Percentiles rank a stretch among this genome's conserved stretches.
Evolutionary conservation across 129 eudicot species (phyloP).

Genomic region (Saussurea involucrata): DNA sequence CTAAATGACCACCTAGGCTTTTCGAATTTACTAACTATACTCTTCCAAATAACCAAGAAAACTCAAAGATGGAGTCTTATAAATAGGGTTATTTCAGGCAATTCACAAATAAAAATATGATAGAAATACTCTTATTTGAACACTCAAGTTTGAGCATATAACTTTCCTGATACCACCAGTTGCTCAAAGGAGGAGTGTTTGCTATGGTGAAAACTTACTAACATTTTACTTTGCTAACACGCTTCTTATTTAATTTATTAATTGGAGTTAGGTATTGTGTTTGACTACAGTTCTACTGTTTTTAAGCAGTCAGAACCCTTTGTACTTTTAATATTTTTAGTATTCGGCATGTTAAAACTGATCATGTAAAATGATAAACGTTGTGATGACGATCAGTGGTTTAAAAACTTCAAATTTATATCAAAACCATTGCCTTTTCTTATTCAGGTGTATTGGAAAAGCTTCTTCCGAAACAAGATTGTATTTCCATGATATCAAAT

Average conservation of each 20-base stretch:
- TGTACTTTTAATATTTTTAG: too few relatives aligned
- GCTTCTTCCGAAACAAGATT: constrained; percentile 87
- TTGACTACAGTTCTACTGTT: too few relatives aligned
- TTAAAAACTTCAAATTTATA: background rate
- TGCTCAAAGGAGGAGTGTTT: too few relatives aligned
- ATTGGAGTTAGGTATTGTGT: too few relatives aligned
- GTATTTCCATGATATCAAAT: constrained; percentile 51
- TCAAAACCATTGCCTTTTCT: constrained; percentile 6
- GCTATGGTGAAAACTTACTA: too few relatives aligned
- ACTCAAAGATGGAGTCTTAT: background rate
- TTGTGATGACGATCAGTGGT: background rate
- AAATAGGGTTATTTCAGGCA: background rate
- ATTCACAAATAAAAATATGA: too few relatives aligned
- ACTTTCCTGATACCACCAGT: too few relatives aligned
- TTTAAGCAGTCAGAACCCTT: too few relatives aligned
- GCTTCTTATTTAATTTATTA: too few relatives aligned
- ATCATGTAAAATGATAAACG: background rate
- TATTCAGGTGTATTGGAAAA: constrained; percentile 76
- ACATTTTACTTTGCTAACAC: too few relatives aligned
- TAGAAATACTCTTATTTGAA: too few relatives aligned
- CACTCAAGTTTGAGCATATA: too few relatives aligned
- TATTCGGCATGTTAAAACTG: background rate
- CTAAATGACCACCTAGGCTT: background rate
- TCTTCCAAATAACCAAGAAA: background rate
- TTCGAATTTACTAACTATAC: background rate